Evolutionary conservation across 1,139 yeast genomes (phyloP), one percentile per base, ranked within the genome.

Genomic region (Lodderomyces theae): DNA sequence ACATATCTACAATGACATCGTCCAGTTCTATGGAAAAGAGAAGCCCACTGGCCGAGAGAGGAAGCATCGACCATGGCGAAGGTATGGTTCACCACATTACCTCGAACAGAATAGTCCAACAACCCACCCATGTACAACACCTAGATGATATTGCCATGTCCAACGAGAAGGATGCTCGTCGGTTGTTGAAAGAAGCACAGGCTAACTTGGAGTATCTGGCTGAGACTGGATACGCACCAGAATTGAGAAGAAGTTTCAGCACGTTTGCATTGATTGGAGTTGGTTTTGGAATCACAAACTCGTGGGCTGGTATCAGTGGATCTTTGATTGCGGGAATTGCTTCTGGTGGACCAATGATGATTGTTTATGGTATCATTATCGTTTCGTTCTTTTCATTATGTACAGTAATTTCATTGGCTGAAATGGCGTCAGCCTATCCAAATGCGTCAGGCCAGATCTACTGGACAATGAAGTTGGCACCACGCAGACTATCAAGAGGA

Each of bases 261-360:
- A 63, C 74, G 26, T 63, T 76, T 63, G 74, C 83, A 1, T 68
- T 80, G 4, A 60, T 79, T 17, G 85, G 85, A 38, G 80, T 80
- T 40, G 84, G 83, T 3, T 26, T 26, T 13, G 30, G 21, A 5
- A 30, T 30, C 48, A 51, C 34, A 35, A 78, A 78, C 59, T 76
- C 82, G 9, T 78, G 83, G 83, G 75, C 78, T 45, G 86, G 86
- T 45, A 77, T 80, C n/a, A 29, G 34, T 19, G 46, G 43, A 13
- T 36, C 24, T 16, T 34, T 34, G 22, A 29, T 17, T 15, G 76
- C 84, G 12, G 83, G 83, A 52, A 79, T 80, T 43, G 64, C 69
- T 42, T 76, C 83, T 28, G 86, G 86, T 46, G 87, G 87, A 18
- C 86, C 87, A 10, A 64, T 80, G 69, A 60, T 79, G 64, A 76